A percentile compares a stretch with the other conserved stretches of the same genome.
Conservation (phyloP, 495 filamentous ascomycete species). For the Tuber aestivum region DNA sequence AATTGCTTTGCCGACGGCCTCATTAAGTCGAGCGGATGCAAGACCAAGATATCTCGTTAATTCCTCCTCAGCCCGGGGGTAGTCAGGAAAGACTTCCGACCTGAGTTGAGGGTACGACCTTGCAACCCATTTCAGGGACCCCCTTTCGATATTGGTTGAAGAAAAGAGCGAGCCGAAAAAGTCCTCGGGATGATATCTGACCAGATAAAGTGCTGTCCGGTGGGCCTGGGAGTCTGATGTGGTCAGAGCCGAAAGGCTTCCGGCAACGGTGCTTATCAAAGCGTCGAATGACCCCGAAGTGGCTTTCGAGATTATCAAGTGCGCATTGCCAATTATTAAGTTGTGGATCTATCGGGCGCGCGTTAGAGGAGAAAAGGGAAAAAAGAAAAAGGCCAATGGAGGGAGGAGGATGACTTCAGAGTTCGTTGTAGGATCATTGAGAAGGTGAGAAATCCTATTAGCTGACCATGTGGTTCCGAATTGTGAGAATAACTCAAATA, state of each 20-base stretch:
- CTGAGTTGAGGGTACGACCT: conserved; percentile 23
- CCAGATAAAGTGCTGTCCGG: conserved; percentile 19
- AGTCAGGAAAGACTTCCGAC: conserved; percentile 20
- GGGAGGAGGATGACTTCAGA: conserved; percentile 3
- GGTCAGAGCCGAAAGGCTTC: conserved; percentile 14
- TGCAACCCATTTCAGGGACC: conserved; percentile 29
- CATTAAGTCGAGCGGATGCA: conserved; percentile 24
- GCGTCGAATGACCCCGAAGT: conserved; percentile 17
- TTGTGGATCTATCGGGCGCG: neutral
- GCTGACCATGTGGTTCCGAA: conserved; percentile 27
- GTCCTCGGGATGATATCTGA: conserved; percentile 21
- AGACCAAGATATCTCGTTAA: conserved; percentile 27
- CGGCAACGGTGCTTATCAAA: conserved; percentile 26
- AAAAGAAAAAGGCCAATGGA: neutral
- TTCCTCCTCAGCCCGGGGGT: conserved; percentile 20
- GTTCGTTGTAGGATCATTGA: conserved; percentile 22
- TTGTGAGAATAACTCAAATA: conserved; percentile 22
- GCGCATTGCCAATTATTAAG: conserved; percentile 4
- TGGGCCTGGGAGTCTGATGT: conserved; percentile 7
- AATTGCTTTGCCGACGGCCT: conserved; percentile 32
- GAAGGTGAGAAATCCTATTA: conserved; percentile 18
- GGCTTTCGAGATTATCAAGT: conserved; percentile 3
- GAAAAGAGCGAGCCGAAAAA: conserved; percentile 31
- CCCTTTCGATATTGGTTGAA: conserved; percentile 25
- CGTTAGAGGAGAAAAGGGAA: neutral